Base-by-base conservation (phyloP, 1,284 basidiomycete genomes). In the Sanguinoderma infundibulare region DNA sequence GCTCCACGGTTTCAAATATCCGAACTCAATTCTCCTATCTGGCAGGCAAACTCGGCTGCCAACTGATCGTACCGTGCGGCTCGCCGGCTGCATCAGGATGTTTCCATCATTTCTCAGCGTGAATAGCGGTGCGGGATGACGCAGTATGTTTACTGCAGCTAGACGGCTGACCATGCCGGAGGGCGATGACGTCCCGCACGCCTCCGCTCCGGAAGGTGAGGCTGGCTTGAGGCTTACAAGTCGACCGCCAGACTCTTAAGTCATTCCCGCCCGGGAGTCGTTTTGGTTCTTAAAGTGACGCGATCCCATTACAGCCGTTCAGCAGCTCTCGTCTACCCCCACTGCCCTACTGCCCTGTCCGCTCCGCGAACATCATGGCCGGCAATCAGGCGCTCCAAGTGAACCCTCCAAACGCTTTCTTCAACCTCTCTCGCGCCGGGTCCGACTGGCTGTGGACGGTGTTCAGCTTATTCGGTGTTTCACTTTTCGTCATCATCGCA, bases 371-470 rank as follows among this genome's bases (percentile, higher is more conserved):
- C 24, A 8, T 46, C 34, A 69, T 66, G 70, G 65, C 67, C 15
- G 49, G 49, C 15, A 58, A 58, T 34, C 30, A 47, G 30, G 57
- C 69, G 10, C 72, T 73, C 47, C 61, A 71, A 47, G 61, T 67
- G 32, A 81, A 81, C 67, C 80, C 79, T 0, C 75, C 77, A 22
- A 75, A 66, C n/a, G 78, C 78, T 49, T 69, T 73, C 53, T 65
- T 69, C 57, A 75, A 82, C 66, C 76, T 82, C 64, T 76, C 76
- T 49, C 71, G 70, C 0, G 69, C 73, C 59, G 79, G 75, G 5
- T 81, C 82, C 2, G 77, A 85, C 72, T 88, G 79, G 79, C 77
- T 85, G 35, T 87, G 85, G 80, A 75, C 83, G 0, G 84, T 84
- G 32, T 84, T 84, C 61, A 77, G 82, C n/a, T 62, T 84, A 58